Evolutionary conservation across 2,329 filamentous ascomycete species (phyloP).

Genomic region (Pyricularia pennisetigena): DNA sequence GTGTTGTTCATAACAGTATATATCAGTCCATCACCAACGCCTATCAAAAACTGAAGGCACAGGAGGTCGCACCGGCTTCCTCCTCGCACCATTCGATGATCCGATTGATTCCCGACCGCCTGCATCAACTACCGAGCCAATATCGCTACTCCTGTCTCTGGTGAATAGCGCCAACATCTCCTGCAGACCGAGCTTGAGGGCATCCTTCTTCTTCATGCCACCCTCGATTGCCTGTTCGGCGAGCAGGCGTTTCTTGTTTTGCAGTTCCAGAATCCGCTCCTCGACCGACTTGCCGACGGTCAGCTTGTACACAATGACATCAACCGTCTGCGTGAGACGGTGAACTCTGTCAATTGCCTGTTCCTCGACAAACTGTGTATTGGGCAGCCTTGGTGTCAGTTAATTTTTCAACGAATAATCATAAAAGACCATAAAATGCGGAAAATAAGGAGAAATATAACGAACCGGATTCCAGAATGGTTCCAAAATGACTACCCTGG

Average conservation of each 20-base stretch:
- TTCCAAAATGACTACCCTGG: constrained; percentile 86
- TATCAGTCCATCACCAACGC: background rate
- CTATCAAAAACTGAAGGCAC: background rate
- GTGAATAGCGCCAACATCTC: constrained; percentile 90
- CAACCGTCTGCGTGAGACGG: constrained; percentile 90
- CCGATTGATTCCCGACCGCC: background rate
- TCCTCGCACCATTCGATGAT: background rate
- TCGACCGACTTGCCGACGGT: constrained; percentile 83
- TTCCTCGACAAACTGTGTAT: constrained; percentile 71
- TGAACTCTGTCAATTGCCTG: constrained; percentile 98
- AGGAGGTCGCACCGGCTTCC: background rate
- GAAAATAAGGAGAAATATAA: constrained; percentile 14
- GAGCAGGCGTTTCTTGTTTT: constrained; percentile 85
- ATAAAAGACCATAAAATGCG: background rate
- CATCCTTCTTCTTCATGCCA: constrained; percentile 47
- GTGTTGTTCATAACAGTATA: background rate
- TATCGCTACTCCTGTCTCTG: constrained; percentile 34
- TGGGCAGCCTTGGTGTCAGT: background rate
- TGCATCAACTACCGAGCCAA: background rate
- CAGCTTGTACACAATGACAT: constrained; percentile 92
- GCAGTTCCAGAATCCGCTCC: constrained; percentile 86
- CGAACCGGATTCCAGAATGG: constrained; percentile 86
- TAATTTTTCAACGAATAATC: background rate
- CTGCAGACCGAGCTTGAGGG: constrained; percentile 79
- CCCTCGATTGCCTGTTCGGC: constrained; percentile 89